phyloP scores from a whole-genome alignment of 177 flowering plant species.

The Tripterygium wilfordii region DNA sequence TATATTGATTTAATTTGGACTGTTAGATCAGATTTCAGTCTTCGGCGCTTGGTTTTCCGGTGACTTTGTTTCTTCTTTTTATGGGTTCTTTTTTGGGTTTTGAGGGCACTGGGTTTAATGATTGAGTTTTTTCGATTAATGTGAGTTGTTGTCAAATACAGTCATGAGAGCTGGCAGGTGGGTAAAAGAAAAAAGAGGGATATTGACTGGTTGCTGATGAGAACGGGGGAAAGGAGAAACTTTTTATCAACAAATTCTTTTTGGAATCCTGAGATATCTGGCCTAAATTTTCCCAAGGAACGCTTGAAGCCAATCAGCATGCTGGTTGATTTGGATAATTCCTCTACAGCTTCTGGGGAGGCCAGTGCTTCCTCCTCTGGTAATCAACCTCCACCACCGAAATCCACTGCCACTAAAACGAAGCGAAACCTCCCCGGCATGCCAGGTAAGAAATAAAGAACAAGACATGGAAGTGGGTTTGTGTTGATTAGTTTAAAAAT shows the following conservation, averaged over 20 bases:
- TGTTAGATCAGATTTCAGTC: too few relatives aligned
- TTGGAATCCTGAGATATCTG: too few relatives aligned
- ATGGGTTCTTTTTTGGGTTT: too few relatives aligned
- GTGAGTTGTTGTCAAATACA: conserved; percentile 16
- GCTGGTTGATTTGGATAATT: conserved; percentile 43
- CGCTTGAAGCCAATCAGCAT: too few relatives aligned
- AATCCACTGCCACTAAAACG: conserved; percentile 38
- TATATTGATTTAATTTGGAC: too few relatives aligned
- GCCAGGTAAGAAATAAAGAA: conserved; percentile 46
- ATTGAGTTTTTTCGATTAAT: conserved; percentile 12
- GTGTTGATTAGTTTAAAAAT: too few relatives aligned
- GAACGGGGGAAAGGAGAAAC: too few relatives aligned
- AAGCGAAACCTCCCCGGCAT: conserved; percentile 75
- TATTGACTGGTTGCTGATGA: conserved; percentile 45
- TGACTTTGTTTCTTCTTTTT: too few relatives aligned
- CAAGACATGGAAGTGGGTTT: too few relatives aligned
- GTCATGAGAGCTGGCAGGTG: conserved; percentile 32
- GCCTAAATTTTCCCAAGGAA: too few relatives aligned
- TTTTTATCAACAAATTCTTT: too few relatives aligned
- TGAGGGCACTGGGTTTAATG: conserved; percentile 13
- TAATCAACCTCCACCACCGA: conserved; percentile 28
- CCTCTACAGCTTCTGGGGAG: conserved; percentile 48
- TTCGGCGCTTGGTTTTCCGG: too few relatives aligned
- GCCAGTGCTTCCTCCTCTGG: conserved; percentile 57
- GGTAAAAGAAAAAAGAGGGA: conserved; percentile 5